Conservation (phyloP, 352 stramenopile species). For the Globisporangium echinulatum region DNA sequence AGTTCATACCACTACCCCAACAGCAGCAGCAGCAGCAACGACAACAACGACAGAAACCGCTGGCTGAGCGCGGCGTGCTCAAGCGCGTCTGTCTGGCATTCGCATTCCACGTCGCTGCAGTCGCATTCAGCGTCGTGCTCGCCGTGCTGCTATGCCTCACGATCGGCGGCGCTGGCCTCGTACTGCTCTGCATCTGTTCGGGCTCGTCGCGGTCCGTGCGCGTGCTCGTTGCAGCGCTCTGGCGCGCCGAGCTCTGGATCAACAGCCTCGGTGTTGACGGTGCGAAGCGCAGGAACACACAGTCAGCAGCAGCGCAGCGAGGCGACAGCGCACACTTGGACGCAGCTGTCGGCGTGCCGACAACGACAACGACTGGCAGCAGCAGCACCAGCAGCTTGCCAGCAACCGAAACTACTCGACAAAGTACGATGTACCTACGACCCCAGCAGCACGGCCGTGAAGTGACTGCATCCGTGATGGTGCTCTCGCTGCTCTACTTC, state of each 20-base stretch:
- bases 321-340: slow-evolving; percentile 4
- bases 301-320: not conserved
- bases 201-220: slow-evolving; percentile 27
- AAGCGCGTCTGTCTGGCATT: slow-evolving; percentile 32
- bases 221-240: slow-evolving; percentile 46
- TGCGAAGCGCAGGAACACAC: slow-evolving; percentile 1
- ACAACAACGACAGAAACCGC: not conserved
- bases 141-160: slow-evolving; percentile 32
- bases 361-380: too few species aligned
- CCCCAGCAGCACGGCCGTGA: slow-evolving; percentile 21
- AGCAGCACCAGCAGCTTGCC: not conserved
- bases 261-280: slow-evolving; percentile 24
- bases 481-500: slow-evolving; percentile 64
- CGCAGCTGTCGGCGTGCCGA: not conserved
- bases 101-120: slow-evolving; percentile 48
- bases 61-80: slow-evolving; percentile 19
- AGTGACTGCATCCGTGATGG: slow-evolving; percentile 54
- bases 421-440: not conserved
- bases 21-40: not conserved
- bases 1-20: too few species aligned
- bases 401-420: slow-evolving; percentile 1
- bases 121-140: slow-evolving; percentile 35
- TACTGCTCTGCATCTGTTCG: slow-evolving; percentile 41
- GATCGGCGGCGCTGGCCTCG: slow-evolving; percentile 22
- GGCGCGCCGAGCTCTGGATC: slow-evolving; percentile 49